Evolutionary conservation across 495 filamentous ascomycete species (phyloP).

Genomic region (Lasiosphaeriaceae sp.): DNA sequence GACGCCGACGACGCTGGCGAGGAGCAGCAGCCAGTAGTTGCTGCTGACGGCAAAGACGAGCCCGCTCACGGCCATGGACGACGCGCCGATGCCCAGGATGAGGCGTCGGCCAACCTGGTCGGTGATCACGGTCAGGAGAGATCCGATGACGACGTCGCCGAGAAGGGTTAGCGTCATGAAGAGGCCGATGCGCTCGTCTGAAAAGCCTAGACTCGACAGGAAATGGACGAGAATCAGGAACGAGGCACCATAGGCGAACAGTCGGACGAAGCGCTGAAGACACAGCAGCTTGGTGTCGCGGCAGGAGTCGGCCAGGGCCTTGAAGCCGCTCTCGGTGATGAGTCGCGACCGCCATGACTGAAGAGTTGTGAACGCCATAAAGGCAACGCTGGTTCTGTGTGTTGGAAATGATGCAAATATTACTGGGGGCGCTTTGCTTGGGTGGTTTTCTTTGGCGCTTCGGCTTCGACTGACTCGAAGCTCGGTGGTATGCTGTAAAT

Average conservation of each 20-base stretch:
- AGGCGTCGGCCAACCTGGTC: constrained; percentile 67
- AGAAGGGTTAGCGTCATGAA: constrained; percentile 86
- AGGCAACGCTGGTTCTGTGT: neutral
- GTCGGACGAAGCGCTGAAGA: constrained; percentile 70
- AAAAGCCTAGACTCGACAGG: constrained; percentile 60
- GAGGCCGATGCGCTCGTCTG: constrained; percentile 71
- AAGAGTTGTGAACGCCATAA: neutral
- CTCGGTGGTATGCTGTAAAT: too few relatives aligned
- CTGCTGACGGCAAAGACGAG: constrained; percentile 61
- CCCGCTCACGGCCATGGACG: constrained; percentile 65
- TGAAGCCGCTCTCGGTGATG: constrained; percentile 30
- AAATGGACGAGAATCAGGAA: constrained; percentile 71
- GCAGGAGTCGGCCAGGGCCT: constrained; percentile 41
- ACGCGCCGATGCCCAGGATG: constrained; percentile 64
- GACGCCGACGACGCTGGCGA: constrained; percentile 74
- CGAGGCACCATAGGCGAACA: constrained; percentile 75
- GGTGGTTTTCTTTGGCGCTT: too few relatives aligned
- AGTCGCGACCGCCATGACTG: constrained; percentile 6
- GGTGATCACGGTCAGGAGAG: constrained; percentile 69
- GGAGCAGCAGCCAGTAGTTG: constrained; percentile 72
- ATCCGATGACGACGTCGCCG: constrained; percentile 75
- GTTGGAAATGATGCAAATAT: neutral
- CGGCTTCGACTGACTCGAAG: too few relatives aligned
- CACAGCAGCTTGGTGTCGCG: constrained; percentile 69
- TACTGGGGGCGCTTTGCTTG: too few relatives aligned